Evolutionary conservation across 192 early-diverging fungal genomes (phyloP), one percentile per base, ranked within the genome.

Genomic region (Rhizoclosmatium globosum): DNA sequence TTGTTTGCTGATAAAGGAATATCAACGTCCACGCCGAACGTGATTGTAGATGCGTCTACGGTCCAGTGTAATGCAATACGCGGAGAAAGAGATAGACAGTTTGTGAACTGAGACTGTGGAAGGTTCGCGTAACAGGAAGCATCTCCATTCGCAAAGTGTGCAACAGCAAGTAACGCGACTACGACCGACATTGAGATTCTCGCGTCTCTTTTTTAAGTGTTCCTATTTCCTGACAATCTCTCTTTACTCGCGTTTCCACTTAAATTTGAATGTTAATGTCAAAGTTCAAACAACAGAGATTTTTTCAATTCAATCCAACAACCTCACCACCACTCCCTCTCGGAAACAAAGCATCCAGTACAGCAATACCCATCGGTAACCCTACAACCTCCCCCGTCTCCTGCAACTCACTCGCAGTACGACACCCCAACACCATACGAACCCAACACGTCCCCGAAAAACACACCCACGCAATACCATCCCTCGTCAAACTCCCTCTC

Each of bases 41-140:
- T 39, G 68, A 79, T 79, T 2, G 21, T 3, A 11, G 60, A 43
- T 0, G 77, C 23, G 56, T 70, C 19, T 17, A 69, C 50, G 11
- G 39, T 70, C 77, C 77, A 79, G 68, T 79, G 69, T 31, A 79
- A 44, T 31, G 77, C 77, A 11, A 79, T n/a, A 9, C 13, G 39
- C 43, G 21, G 13, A 4, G 53, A 31, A 7, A 79, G 21, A 11
- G 15, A 13, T 19, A 4, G 48, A 61, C 77, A 79, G 67, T 79
- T 38, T n/a, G 48, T 13, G 47, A 79, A 79, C 60, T 79, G 53
- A 2, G 13, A 15, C 38, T 47, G 7, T 11, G 42, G 21, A 9
- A 77, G 48, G 76, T 62, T 67, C 13, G 46, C 64, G 31, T 39
- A 77, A 45, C 74, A 76, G 23, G 44, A 17, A 41, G 47, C 71